A percentile compares a stretch with the other conserved stretches of the same genome.
Evolutionary conservation across 345 rosid species (phyloP).

Genomic region (Hibiscus trionum): DNA sequence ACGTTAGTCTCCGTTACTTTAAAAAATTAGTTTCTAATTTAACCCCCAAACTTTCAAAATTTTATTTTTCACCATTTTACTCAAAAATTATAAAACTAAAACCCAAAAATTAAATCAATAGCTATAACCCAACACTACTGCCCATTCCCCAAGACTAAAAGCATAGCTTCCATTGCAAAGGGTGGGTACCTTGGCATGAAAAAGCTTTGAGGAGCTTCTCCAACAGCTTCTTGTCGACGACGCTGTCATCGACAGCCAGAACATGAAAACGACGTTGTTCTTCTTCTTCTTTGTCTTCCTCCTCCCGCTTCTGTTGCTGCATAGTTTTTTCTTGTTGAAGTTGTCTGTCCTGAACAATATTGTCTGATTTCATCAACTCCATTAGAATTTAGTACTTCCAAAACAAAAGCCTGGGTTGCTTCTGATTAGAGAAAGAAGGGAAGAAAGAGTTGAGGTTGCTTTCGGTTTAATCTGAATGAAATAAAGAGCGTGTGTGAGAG

Average conservation of each 20-base stretch:
- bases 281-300: too few species aligned
- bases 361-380: constrained; percentile 23
- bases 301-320: not conserved
- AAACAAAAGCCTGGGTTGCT: too few species aligned
- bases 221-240: constrained; percentile 43
- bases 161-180: too few species aligned
- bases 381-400: not conserved
- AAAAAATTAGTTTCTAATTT: too few species aligned
- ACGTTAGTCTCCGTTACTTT: too few species aligned
- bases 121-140: too few species aligned
- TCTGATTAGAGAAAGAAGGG: not conserved
- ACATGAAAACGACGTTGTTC: constrained; percentile 36
- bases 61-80: too few species aligned
- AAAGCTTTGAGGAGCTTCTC: constrained; percentile 43
- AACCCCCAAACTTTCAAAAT: too few species aligned
- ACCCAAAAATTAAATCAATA: too few species aligned
- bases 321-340: not conserved
- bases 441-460: not conserved
- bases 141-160: too few species aligned
- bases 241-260: constrained; percentile 55
- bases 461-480: not conserved
- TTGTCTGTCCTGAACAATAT: not conserved
- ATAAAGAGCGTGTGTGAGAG: not conserved
- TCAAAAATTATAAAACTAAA: too few species aligned
- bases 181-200: constrained; percentile 50